phyloP scores from a whole-genome alignment of 148 eudicot genomes.

The Beta vulgaris region DNA sequence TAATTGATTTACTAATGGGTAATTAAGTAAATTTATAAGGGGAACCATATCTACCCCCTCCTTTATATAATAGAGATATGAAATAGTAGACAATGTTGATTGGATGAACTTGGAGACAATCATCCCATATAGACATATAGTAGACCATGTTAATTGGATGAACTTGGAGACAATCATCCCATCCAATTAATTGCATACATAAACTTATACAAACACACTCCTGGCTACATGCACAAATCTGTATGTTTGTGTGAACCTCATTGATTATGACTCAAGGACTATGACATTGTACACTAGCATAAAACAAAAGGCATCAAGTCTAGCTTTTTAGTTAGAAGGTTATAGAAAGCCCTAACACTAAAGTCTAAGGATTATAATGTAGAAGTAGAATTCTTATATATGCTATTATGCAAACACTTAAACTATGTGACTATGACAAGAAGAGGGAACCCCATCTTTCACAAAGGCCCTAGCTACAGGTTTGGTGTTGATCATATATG shows the following conservation, averaged over 20 bases:
- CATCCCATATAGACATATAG: too few relatives aligned
- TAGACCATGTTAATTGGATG: too few relatives aligned
- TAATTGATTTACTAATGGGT: too few relatives aligned
- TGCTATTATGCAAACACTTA: background rate
- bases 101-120: too few relatives aligned
- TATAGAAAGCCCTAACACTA: background rate
- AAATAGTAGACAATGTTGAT: too few relatives aligned
- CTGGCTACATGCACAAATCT: background rate
- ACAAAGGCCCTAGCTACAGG: conserved; percentile 13
- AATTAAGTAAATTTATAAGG: too few relatives aligned
- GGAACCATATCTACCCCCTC: too few relatives aligned
- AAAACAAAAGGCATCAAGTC: background rate
- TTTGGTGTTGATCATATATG: conserved; percentile 11
- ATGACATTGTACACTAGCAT: background rate
- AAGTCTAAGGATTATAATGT: background rate
- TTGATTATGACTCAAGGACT: conserved; percentile 10
- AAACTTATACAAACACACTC: too few relatives aligned
- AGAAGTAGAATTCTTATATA: background rate
- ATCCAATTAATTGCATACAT: too few relatives aligned
- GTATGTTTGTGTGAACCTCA: background rate
- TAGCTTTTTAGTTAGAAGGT: background rate
- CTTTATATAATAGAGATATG: too few relatives aligned
- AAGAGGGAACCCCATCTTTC: background rate
- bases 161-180: too few relatives aligned
- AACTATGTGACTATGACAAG: background rate